These are phyloP conservation scores for Plasmodium ovale DNA, from an alignment of 169 alveolate species.

Conservation along the genomic window DNA sequence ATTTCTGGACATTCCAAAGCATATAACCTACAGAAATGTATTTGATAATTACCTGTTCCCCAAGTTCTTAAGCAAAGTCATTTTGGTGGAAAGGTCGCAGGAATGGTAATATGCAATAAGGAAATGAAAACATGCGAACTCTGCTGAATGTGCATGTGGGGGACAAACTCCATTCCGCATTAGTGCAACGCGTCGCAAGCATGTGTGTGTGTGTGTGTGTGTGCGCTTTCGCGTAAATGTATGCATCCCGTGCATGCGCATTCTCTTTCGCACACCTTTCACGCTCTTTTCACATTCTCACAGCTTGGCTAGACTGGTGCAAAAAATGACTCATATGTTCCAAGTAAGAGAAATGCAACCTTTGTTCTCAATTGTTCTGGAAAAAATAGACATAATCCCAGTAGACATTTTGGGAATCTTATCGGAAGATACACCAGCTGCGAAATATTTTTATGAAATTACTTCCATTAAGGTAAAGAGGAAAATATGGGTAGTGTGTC, in stretches of 20 bases:
- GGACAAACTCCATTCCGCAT: too few relatives aligned
- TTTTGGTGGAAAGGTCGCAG: constrained; percentile 52
- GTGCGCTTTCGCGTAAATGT: too few relatives aligned
- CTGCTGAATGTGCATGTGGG: too few relatives aligned
- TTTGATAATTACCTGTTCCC: constrained; percentile 81
- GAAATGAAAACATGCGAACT: not conserved
- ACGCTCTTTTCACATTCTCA: not conserved
- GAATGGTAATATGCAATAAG: constrained; percentile 19
- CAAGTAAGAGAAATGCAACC: constrained; percentile 87
- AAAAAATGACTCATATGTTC: constrained; percentile 84
- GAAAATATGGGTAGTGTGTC: constrained; percentile 70
- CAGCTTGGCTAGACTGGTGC: constrained; percentile 76
- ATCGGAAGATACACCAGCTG: constrained; percentile 83
- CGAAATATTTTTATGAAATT: constrained; percentile 81
- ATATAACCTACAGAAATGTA: constrained; percentile 81
- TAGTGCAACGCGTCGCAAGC: too few relatives aligned
- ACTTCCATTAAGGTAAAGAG: constrained; percentile 62
- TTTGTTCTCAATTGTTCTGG: constrained; percentile 77
- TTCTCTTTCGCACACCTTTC: not conserved
- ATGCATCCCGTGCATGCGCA: not conserved
- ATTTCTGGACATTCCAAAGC: constrained; percentile 82
- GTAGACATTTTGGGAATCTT: constrained; percentile 75
- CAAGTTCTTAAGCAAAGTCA: constrained; percentile 79
- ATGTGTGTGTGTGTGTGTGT: too few relatives aligned
- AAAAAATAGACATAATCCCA: constrained; percentile 81